Base-by-base conservation (phyloP, 805 yeast genomes). In the Yarrowia sp. region DNA sequence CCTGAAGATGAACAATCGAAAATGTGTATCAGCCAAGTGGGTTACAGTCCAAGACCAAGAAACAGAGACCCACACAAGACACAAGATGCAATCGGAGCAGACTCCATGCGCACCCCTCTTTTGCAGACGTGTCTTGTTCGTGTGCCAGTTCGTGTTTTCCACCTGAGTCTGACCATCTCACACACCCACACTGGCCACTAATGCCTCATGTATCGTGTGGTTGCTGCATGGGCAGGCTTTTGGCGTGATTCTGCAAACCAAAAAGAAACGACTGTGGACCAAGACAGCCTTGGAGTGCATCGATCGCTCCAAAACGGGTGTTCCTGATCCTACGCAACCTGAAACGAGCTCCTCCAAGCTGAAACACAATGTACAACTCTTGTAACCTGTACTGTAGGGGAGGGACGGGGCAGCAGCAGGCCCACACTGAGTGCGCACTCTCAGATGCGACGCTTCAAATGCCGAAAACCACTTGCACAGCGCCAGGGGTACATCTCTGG, bases 371-470 rank as follows among this genome's bases (percentile, higher is more conserved):
- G 58, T 52, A 52, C 58, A 36, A 13, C 42, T 36, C 58, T 17
- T 52, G 58, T 52, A 19, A 52, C 58, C 58, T 52, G 58, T 52
- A 52, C 58, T 52, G 58, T 52, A 52, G 58, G 58, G 58, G 43
- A 10, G 58, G 34, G 50, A 46, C 9, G 52, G 36, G 38, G 38
- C 52, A 47, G 52, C 38, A 47, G 15, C 30, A 24, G 30, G 30
- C 6, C 17, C 36, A 36, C 15, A 24, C 38, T 10, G 58, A 7
- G 33, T 14, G 30, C n/a, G 17, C 39, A 4, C 30, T 24, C 30
- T 20, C 34, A 13, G 58, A 36, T 52, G 58, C 20, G 58, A 52
- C 43, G 58, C 58, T 52, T 52, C 43, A 52, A 52, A 38, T 38
- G 58, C 58, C 34, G 43, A 20, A 52, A 19, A 14, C 42, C 33